Evolutionary conservation across 1,139 yeast genomes (phyloP).

Genomic region (Yamadazyma diospyri): DNA sequence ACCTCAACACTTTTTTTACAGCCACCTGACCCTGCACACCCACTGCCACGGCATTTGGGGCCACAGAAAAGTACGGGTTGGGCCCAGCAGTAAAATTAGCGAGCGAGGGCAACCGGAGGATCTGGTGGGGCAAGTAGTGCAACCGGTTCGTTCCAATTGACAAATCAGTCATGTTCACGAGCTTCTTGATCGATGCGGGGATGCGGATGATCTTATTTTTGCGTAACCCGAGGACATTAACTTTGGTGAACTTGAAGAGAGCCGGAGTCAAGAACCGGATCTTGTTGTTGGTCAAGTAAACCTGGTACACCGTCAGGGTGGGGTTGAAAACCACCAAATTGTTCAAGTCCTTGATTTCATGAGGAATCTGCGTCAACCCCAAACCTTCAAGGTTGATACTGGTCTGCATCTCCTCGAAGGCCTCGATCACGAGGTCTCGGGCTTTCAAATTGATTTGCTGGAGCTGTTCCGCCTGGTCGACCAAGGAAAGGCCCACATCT

Average conservation of each 20-base stretch:
- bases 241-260: conserved; percentile 38
- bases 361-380: conserved; percentile 38
- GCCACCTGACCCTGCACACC: conserved; percentile 13
- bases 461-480: conserved; percentile 12
- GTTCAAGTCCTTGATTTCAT: conserved; percentile 43
- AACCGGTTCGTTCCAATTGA: conserved; percentile 39
- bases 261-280: conserved; percentile 32
- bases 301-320: conserved; percentile 25
- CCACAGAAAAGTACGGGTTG: conserved; percentile 33
- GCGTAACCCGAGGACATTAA: conserved; percentile 41
- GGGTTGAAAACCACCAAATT: conserved; percentile 37
- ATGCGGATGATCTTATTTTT: conserved; percentile 33
- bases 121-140: conserved; percentile 33
- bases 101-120: conserved; percentile 29
- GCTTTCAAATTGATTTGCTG: conserved; percentile 22
- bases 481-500: conserved; percentile 18
- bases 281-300: conserved; percentile 37
- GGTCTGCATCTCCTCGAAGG: conserved; percentile 39
- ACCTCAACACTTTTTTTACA: conserved; percentile 14
- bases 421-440: conserved; percentile 29
- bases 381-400: conserved; percentile 35
- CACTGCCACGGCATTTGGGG: conserved; percentile 25
- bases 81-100: conserved; percentile 42
- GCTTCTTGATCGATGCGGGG: conserved; percentile 34
- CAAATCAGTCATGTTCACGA: conserved; percentile 34